These are phyloP conservation scores for Globisporangium viniferum DNA, from an alignment of 352 stramenopile species.

Conservation along the genomic window DNA sequence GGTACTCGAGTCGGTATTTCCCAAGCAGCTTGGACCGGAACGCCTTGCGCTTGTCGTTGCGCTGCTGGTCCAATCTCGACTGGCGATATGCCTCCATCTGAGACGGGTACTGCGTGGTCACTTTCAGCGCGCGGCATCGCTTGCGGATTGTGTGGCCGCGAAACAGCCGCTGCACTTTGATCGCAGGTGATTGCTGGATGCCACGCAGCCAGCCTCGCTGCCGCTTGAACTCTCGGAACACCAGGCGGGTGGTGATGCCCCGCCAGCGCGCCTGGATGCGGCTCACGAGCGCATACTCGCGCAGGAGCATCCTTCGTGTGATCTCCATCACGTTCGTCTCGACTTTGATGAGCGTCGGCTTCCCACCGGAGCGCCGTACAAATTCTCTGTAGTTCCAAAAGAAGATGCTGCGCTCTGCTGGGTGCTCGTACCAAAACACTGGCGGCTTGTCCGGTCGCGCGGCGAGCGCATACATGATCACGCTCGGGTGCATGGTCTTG, in stretches of 20 bases:
- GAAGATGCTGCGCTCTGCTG: slow-evolving; percentile 52
- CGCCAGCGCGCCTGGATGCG: slow-evolving; percentile 69
- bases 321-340: slow-evolving; percentile 78
- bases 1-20: slow-evolving; percentile 57
- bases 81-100: slow-evolving; percentile 38
- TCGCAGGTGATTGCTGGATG: slow-evolving; percentile 58
- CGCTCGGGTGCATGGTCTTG: slow-evolving; percentile 44
- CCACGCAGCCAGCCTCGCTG: slow-evolving; percentile 59
- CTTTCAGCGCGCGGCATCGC: slow-evolving; percentile 32
- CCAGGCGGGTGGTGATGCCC: slow-evolving; percentile 53
- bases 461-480: slow-evolving; percentile 40
- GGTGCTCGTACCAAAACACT: slow-evolving; percentile 82
- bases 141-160: slow-evolving; percentile 39
- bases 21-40: slow-evolving; percentile 49
- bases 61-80: slow-evolving; percentile 21
- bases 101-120: slow-evolving; percentile 39
- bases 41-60: slow-evolving; percentile 23
- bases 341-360: slow-evolving; percentile 62
- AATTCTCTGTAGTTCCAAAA: slow-evolving; percentile 81
- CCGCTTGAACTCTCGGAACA: slow-evolving; percentile 63
- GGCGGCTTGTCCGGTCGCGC: slow-evolving; percentile 30
- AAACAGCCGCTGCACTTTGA: slow-evolving; percentile 72
- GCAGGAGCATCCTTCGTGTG: slow-evolving; percentile 50
- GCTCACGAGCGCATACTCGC: slow-evolving; percentile 63
- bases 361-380: slow-evolving; percentile 53